Evolutionary conservation across 116 monocot species (phyloP).

Genomic region (Papilionanthe hybrid): DNA sequence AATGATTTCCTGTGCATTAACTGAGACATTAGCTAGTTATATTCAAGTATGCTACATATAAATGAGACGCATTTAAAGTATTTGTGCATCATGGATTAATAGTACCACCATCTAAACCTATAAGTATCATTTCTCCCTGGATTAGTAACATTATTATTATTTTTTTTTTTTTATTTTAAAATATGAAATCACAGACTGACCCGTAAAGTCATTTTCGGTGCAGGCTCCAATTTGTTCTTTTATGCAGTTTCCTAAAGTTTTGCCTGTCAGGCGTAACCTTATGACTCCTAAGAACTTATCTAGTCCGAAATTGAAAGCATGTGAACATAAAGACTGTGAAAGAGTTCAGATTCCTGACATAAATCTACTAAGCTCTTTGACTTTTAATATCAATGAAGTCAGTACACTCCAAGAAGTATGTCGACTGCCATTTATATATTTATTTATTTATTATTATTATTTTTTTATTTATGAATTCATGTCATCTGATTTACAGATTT

Average conservation of each 20-base stretch:
- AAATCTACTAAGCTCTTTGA: slow-evolving; percentile 50
- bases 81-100: neutral
- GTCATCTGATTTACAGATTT: slow-evolving; percentile 29
- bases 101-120: neutral
- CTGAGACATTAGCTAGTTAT: neutral
- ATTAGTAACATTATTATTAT: too few relatives aligned
- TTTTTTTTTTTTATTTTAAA: neutral
- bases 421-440: neutral
- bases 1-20: neutral
- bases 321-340: neutral
- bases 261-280: slow-evolving; percentile 2
- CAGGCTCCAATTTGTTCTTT: slow-evolving; percentile 59
- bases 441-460: neutral
- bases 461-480: slow-evolving; percentile 10
- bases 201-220: slow-evolving; percentile 13
- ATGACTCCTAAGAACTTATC: neutral
- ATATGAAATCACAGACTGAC: neutral
- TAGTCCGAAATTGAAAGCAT: neutral
- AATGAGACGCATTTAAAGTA: neutral
- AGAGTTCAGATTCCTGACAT: slow-evolving; percentile 19
- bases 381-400: slow-evolving; percentile 28
- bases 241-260: slow-evolving; percentile 62
- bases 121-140: neutral
- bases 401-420: slow-evolving; percentile 27
- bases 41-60: neutral